Base-by-base conservation (phyloP, 169 alveolate genomes). In the Theileria equi region DNA sequence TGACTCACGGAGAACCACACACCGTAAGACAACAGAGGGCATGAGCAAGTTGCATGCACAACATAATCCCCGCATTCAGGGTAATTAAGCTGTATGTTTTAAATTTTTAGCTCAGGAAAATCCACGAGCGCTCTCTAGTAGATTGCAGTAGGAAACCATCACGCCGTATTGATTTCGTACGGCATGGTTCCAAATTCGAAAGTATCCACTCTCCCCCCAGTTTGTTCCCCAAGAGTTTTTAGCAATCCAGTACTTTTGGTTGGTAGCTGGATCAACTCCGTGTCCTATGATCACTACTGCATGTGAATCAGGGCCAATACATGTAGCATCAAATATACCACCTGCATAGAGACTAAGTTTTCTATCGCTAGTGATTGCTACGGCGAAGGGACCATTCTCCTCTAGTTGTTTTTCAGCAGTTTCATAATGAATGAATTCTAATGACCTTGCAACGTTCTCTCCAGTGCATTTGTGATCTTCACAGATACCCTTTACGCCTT, bases 201-300 rank as follows among this genome's bases (percentile, higher is more conserved):
- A 83, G 48, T 73, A 89, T 8, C 94, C 94, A 7, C 55, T 40
- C 1, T 89, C 89, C 28, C 94, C 94, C 93, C 93, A 89, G 1
- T 32, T 55, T 0, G 32, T 41, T 23, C 94, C 92, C 94, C 94
- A 89, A 8, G 94, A 89, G 73, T 89, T 89, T 49, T 80, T 82
- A 17, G 88, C 59, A 11, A 81, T 70, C 90, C 92, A 89, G 63
- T 81, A 89, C 61, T 77, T 71, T 10, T 23, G 16, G 11, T 64
- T 55, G 23, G 23, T 50, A 23, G 48, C 26, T 43, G 36, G 28
- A 25, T 72, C 83, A 34, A 43, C 65, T 28, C 93, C 92, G 69
- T 84, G 89, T 5, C 95, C 95, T 23, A 89, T 89, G 16, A 81
- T 78, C 2, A 83, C 62, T 10, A 89, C 92, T 28, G 92, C 85